Evolutionary conservation across 345 rosid genomes (phyloP).

Genomic region (Theobroma cacao): DNA sequence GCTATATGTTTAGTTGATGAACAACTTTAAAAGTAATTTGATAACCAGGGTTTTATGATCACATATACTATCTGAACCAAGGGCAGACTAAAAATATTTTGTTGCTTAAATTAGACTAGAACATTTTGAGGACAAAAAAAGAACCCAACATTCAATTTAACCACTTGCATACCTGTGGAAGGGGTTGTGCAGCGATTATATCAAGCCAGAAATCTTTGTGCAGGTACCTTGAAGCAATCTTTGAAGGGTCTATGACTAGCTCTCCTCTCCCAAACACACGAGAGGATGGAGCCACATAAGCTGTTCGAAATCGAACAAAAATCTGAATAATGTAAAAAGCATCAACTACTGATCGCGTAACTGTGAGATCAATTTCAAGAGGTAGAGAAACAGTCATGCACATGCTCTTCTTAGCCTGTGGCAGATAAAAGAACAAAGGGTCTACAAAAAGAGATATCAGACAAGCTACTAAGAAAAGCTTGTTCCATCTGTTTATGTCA

Average conservation of each 20-base stretch:
- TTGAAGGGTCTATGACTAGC: slow-evolving; percentile 42
- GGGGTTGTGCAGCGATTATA: slow-evolving; percentile 44
- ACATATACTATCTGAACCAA: too few species aligned
- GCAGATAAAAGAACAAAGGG: slow-evolving; percentile 56
- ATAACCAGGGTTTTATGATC: background rate
- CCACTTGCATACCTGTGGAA: slow-evolving; percentile 51
- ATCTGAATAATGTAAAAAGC: slow-evolving; percentile 44
- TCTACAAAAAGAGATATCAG: slow-evolving; percentile 53
- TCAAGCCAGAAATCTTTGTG: slow-evolving; percentile 46
- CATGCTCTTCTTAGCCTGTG: slow-evolving; percentile 19
- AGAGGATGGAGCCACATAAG: slow-evolving; percentile 64
- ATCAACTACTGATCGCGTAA: slow-evolving; percentile 40
- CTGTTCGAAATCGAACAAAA: slow-evolving; percentile 45
- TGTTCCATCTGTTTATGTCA: slow-evolving; percentile 44
- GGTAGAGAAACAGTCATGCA: slow-evolving; percentile 35
- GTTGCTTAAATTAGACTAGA: background rate
- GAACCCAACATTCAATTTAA: background rate
- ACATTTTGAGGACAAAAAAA: background rate
- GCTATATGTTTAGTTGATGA: background rate
- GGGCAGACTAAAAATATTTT: too few species aligned
- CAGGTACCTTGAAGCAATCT: slow-evolving; percentile 47
- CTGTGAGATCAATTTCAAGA: slow-evolving; percentile 35
- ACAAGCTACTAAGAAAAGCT: slow-evolving; percentile 52
- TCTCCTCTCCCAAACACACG: slow-evolving; percentile 68
- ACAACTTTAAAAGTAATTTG: background rate